A percentile compares a stretch with the other conserved stretches of the same genome.
Evolutionary conservation across 371 early-diverging fungal genomes (phyloP).

Genomic region (Entomophthora muscae): DNA sequence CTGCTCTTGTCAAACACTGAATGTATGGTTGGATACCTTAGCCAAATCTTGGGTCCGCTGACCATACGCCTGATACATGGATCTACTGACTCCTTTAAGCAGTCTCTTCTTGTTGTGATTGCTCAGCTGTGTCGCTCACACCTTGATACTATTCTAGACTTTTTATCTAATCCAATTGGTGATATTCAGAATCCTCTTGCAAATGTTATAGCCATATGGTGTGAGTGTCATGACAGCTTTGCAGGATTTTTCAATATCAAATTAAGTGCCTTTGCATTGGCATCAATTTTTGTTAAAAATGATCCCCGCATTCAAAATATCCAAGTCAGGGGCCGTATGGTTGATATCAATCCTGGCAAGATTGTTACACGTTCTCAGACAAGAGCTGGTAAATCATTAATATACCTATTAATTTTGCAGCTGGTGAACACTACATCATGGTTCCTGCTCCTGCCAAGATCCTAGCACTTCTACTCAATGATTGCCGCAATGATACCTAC

Average conservation of each 20-base stretch:
- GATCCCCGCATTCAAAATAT: slow-evolving; percentile 49
- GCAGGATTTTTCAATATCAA: slow-evolving; percentile 55
- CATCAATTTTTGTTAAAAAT: slow-evolving; percentile 38
- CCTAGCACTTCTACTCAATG: slow-evolving; percentile 55
- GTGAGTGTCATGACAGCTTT: slow-evolving; percentile 53
- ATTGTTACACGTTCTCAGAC: slow-evolving; percentile 21
- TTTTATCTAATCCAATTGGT: slow-evolving; percentile 31
- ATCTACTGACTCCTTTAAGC: neutral
- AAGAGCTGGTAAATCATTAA: slow-evolving; percentile 12
- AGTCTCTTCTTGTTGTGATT: slow-evolving; percentile 74
- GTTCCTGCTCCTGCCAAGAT: slow-evolving; percentile 67
- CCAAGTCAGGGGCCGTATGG: slow-evolving; percentile 61
- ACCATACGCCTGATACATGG: neutral
- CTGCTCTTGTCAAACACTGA: slow-evolving; percentile 3
- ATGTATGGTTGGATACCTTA: neutral
- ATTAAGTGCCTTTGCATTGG: slow-evolving; percentile 62
- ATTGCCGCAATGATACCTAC: slow-evolving; percentile 28
- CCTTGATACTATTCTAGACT: slow-evolving; percentile 43
- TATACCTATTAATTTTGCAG: slow-evolving; percentile 17
- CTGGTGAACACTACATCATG: slow-evolving; percentile 56
- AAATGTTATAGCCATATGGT: slow-evolving; percentile 52
- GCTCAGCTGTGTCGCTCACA: slow-evolving; percentile 62
- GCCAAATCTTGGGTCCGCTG: neutral
- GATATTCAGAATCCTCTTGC: slow-evolving; percentile 39
- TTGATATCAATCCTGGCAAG: slow-evolving; percentile 38